These are phyloP conservation scores for Theobroma cacao DNA, from an alignment of 345 rosid species.

Conservation along the genomic window DNA sequence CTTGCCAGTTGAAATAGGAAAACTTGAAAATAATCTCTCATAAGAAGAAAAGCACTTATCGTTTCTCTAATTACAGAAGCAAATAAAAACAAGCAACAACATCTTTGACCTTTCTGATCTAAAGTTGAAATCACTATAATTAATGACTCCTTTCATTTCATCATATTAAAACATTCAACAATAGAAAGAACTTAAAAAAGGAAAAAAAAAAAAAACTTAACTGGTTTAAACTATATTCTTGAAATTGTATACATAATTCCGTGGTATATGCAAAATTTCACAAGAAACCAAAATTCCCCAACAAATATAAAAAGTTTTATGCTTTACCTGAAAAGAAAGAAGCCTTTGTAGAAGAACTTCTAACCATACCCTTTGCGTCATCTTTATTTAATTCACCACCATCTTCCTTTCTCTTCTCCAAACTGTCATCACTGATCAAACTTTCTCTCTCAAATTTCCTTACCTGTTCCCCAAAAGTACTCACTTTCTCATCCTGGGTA, in stretches of 20 bases:
- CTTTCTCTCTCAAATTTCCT: conserved; percentile 28
- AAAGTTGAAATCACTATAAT: background rate
- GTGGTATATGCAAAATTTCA: background rate
- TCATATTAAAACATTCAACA: background rate
- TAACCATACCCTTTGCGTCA: conserved; percentile 25
- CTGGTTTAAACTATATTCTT: background rate
- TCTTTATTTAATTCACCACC: conserved; percentile 27
- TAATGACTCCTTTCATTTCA: background rate
- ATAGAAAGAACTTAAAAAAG: background rate
- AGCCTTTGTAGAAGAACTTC: conserved; percentile 42
- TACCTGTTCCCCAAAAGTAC: conserved; percentile 18
- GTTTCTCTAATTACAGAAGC: background rate
- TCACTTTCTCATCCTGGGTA: conserved; percentile 20
- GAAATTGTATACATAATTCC: background rate
- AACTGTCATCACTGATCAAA: conserved; percentile 21
- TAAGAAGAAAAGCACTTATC: background rate
- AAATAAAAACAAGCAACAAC: conserved; percentile 4
- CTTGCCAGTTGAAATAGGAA: background rate
- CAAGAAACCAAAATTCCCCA: background rate
- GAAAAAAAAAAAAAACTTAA: background rate
- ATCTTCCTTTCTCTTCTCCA: conserved; percentile 25
- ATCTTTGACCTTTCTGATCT: conserved; percentile 10
- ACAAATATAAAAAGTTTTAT: background rate
- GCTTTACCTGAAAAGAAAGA: conserved; percentile 35
- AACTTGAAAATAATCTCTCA: background rate